Conservation (phyloP, 2,329 filamentous ascomycete species). For the Neofusicoccum ribis region DNA sequence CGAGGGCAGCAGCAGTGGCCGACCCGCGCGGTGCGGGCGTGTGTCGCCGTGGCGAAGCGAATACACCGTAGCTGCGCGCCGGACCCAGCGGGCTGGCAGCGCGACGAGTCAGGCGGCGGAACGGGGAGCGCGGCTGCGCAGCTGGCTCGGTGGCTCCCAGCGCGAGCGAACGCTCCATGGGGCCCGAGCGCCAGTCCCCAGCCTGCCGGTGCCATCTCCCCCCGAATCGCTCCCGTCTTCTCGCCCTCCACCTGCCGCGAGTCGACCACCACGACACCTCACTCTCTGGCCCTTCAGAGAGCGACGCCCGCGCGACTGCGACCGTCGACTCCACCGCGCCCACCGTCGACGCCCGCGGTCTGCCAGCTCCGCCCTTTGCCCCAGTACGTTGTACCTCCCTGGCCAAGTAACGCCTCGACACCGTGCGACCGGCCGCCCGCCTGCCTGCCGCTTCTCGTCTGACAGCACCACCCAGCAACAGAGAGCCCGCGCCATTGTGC, state of each 20-base stretch:
- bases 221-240: slow-evolving; percentile 11
- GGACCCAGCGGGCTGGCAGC: background rate
- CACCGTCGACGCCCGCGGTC: background rate
- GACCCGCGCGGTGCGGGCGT: background rate
- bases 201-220: slow-evolving; percentile 1
- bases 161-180: background rate
- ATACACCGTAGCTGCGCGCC: background rate
- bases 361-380: background rate
- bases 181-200: slow-evolving; percentile 12
- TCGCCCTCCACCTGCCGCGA: slow-evolving; percentile 1
- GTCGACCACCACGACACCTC: background rate
- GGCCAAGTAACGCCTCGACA: slow-evolving; percentile 6
- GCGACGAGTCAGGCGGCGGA: slow-evolving; percentile 12
- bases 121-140: slow-evolving; percentile 2
- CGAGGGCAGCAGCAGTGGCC: background rate
- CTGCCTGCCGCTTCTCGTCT: slow-evolving; percentile 10
- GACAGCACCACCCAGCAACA: background rate
- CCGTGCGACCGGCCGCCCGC: slow-evolving; percentile 9
- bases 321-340: background rate
- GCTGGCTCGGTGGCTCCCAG: background rate
- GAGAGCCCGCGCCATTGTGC: background rate
- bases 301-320: background rate
- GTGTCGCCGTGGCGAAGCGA: slow-evolving; percentile 12
- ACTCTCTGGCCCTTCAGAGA: background rate
- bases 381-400: slow-evolving; percentile 11